Percentiles rank a stretch among this genome's conserved stretches.
Conservation (phyloP, 2,329 filamentous ascomycete species). For the Akanthomyces dipterigenus region DNA sequence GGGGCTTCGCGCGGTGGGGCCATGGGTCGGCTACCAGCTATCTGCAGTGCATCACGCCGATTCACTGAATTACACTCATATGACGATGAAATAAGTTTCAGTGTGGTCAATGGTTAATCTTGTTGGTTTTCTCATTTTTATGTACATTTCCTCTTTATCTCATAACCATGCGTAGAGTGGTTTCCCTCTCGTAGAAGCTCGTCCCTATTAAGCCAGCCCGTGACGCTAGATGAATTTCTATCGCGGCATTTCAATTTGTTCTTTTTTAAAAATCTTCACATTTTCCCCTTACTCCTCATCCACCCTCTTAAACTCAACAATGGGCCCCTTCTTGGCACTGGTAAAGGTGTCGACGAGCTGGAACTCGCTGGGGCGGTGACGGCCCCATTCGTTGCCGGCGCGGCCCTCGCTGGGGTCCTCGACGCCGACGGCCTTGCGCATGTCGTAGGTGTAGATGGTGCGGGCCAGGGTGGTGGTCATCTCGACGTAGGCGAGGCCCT, state of each 20-base stretch:
- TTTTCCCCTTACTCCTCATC: slow-evolving; percentile 14
- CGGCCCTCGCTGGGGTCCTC: slow-evolving; percentile 47
- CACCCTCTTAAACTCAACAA: slow-evolving; percentile 52
- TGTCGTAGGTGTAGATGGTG: slow-evolving; percentile 54
- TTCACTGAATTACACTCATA: neutral
- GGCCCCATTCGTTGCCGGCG: slow-evolving; percentile 42
- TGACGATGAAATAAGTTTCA: neutral
- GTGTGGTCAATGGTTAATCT: neutral
- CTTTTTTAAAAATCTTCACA: neutral
- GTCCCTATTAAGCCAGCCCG: neutral
- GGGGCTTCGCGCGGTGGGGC: neutral
- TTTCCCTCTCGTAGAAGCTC: neutral
- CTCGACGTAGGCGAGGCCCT: slow-evolving; percentile 61
- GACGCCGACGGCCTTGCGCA: slow-evolving; percentile 44
- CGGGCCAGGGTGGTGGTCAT: slow-evolving; percentile 57
- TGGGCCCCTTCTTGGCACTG: slow-evolving; percentile 63
- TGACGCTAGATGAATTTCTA: neutral
- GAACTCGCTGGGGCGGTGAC: slow-evolving; percentile 53
- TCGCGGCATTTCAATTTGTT: neutral
- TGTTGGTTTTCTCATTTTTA: neutral
- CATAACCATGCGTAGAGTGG: neutral
- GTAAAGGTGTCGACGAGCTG: slow-evolving; percentile 69
- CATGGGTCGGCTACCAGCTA: neutral
- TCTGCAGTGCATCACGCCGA: neutral
- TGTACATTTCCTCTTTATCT: neutral